Base-by-base conservation (phyloP, 2,329 filamentous ascomycete genomes). In the Metarhizium rileyi region DNA sequence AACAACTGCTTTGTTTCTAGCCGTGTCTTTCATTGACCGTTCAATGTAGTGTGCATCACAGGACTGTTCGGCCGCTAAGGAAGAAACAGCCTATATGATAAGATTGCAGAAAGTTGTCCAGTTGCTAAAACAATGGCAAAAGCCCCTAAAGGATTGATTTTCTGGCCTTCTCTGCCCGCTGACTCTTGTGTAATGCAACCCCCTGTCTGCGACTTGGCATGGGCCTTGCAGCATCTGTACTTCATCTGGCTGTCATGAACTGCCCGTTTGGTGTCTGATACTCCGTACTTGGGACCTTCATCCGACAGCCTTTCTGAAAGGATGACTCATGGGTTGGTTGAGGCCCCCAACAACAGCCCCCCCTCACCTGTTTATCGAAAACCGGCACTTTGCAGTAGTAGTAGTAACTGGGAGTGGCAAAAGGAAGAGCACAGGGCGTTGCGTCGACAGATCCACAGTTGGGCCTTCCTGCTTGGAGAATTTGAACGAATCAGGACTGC, bases 391-490 rank as follows among this genome's bases (percentile, higher is more conserved):
- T 5, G n/a, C 7, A 6, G 28, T 18, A 23, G 9, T 20, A 9
- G n/a, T 8, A 6, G 28, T 18, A 23, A 6, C 23, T 10, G 12
- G 22, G 20, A 36, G 28, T n/a, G 30, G 16, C 14, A 18, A 38
- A 22, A 25, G 33, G 20, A 16, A 16, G n/a, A 28, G 9, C 23
- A 14, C 5, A 41, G n/a, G n/a, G 46, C 38, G 20, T 20, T 50
- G 44, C 48, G 27, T 46, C 14, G 26, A 23, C 27, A 18, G 51
- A 50, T 52, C 51, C 51, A 52, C 51, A 52, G 41, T 50, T 49
- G 45, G 48, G 51, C 48, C 42, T 40, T 46, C 27, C 20, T 52
- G 51, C 44, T 45, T 41, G 22, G 35, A n/a, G 25, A 9, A 16
- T 8, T 8, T 23, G 33, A 40, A 42, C 42, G 38, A 38, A 38